A percentile compares a stretch with the other conserved stretches of the same genome.
phyloP scores from a whole-genome alignment of 139 green algal species.

The Astrephomene gubernaculifera region DNA sequence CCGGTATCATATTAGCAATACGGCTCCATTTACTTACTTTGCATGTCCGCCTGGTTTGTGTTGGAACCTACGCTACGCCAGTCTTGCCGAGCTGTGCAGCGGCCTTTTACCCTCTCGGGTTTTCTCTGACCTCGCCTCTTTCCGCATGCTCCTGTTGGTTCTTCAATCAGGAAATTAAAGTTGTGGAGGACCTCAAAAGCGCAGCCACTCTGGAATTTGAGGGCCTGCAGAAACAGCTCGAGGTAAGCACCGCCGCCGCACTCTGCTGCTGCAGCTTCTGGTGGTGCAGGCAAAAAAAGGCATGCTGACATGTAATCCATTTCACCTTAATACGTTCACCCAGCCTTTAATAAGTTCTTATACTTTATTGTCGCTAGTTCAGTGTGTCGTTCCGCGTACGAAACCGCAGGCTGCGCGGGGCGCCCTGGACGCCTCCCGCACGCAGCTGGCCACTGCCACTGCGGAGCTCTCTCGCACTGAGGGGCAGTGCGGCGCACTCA shows the following conservation, averaged over 20 bases:
- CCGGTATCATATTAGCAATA: too few species aligned
- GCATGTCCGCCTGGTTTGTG: too few species aligned
- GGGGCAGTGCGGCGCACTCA: constrained; percentile 22
- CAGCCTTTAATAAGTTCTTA: not conserved
- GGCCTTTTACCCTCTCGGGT: too few species aligned
- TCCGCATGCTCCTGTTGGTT: too few species aligned
- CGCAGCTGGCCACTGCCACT: constrained; percentile 1
- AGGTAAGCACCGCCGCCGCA: constrained; percentile 23
- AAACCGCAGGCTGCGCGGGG: constrained; percentile 1
- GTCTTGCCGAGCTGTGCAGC: too few species aligned
- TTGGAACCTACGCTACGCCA: too few species aligned
- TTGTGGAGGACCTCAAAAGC: constrained; percentile 33
- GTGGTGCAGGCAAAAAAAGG: too few species aligned
- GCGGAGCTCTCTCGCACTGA: constrained; percentile 33
- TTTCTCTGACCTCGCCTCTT: too few species aligned
- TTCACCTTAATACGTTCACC: too few species aligned
- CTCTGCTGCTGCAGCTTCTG: too few species aligned
- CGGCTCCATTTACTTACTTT: too few species aligned
- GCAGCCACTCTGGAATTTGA: constrained; percentile 34
- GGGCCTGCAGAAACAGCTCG: constrained; percentile 44
- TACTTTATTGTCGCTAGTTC: not conserved
- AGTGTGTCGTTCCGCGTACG: not conserved
- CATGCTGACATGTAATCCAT: too few species aligned
- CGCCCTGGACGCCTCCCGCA: constrained; percentile 7
- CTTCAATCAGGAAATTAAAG: constrained; percentile 28